These are phyloP conservation scores for Aspergillus sergii DNA, from an alignment of 2,329 filamentous ascomycete genomes.

Conservation along the genomic window DNA sequence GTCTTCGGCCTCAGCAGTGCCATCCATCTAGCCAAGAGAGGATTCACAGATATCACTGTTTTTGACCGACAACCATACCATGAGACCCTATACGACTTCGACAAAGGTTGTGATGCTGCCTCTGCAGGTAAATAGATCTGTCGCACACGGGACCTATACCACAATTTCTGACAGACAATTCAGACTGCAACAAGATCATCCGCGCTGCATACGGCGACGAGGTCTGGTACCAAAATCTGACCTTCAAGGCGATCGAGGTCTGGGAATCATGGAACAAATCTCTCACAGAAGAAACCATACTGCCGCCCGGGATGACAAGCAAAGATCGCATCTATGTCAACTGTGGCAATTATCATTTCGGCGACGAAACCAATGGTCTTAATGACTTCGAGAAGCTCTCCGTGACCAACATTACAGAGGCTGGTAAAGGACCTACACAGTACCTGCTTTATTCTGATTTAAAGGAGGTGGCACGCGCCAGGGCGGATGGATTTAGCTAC, in stretches of 20 bases:
- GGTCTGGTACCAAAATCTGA: conserved; percentile 51
- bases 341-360: conserved; percentile 36
- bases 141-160: conserved; percentile 26
- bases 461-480: conserved; percentile 30
- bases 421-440: conserved; percentile 39
- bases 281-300: conserved; percentile 21
- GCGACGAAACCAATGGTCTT: conserved; percentile 4
- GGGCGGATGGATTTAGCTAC: conserved; percentile 30
- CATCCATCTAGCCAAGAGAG: conserved; percentile 46
- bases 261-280: conserved; percentile 52
- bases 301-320: conserved; percentile 42
- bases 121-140: conserved; percentile 39
- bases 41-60: conserved; percentile 52
- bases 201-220: conserved; percentile 47
- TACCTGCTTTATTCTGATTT: conserved; percentile 33
- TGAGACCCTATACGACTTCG: conserved; percentile 44
- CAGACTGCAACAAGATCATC: conserved; percentile 51
- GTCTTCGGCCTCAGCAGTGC: conserved; percentile 49
- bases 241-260: conserved; percentile 43
- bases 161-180: conserved; percentile 31
- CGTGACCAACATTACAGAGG: conserved; percentile 39
- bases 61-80: conserved; percentile 53
- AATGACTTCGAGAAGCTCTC: conserved; percentile 40
- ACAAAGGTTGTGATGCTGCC: conserved; percentile 47
- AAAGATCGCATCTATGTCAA: conserved; percentile 43